A percentile compares a stretch with the other conserved stretches of the same genome.
Conservation (phyloP, 192 early-diverging fungal species). For the Dimargaris xerosporica region DNA sequence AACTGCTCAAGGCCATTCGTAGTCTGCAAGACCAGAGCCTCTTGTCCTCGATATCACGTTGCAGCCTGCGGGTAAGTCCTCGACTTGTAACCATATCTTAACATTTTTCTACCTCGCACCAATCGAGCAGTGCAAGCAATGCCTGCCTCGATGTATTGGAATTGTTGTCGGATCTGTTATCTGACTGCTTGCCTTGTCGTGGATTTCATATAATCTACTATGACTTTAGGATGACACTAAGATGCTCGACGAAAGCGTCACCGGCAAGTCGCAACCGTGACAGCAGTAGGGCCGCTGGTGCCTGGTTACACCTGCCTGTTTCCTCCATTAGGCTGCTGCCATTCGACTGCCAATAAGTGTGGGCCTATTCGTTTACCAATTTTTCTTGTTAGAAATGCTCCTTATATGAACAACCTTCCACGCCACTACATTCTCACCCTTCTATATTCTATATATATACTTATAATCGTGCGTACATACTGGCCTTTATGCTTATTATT, state of each 20-base stretch:
- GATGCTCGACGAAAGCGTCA: background rate
- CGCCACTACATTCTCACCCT: background rate
- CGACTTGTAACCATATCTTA: background rate
- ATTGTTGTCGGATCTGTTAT: background rate
- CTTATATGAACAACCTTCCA: background rate
- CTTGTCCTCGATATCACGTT: background rate
- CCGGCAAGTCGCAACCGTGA: background rate
- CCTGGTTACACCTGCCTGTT: background rate
- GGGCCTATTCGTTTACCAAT: background rate
- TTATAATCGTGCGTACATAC: background rate
- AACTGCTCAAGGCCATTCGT: constrained; percentile 30
- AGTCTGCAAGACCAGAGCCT: constrained; percentile 15
- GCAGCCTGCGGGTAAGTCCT: background rate
- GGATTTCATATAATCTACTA: background rate
- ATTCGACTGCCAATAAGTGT: background rate
- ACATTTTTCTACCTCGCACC: background rate
- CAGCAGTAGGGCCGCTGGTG: background rate
- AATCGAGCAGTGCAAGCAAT: background rate
- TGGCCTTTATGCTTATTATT: background rate
- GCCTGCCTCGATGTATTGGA: background rate
- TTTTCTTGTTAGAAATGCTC: background rate
- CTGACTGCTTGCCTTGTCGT: background rate
- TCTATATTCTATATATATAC: background rate
- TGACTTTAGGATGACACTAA: background rate
- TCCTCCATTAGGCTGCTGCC: background rate